Evolutionary conservation across 805 yeast species (phyloP).

Genomic region (Starmerella sp.): DNA sequence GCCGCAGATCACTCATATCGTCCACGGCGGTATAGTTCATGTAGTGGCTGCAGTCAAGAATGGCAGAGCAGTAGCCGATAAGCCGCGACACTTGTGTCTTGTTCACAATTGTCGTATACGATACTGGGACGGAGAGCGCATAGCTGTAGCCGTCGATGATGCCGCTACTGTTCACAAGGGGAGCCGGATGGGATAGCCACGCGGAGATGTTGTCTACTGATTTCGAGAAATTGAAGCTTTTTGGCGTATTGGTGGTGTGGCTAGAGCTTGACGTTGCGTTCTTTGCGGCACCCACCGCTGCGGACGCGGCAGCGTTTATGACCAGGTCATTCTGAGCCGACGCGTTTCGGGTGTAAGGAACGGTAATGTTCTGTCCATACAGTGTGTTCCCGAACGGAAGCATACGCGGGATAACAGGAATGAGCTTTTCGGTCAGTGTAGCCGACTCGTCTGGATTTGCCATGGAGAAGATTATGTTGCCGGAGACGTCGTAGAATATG

Average conservation of each 20-base stretch:
- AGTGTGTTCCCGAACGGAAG: conserved; percentile 8
- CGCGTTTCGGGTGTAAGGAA: neutral
- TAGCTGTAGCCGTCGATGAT: conserved; percentile 10
- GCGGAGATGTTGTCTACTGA: conserved; percentile 3
- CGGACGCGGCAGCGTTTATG: neutral
- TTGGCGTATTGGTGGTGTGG: neutral
- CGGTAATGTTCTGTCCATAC: neutral
- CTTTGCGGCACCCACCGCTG: conserved; percentile 5
- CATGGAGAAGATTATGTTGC: conserved; percentile 5
- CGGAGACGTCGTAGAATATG: conserved; percentile 14
- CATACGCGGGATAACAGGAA: neutral
- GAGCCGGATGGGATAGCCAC: conserved; percentile 11
- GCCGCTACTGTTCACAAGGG: conserved; percentile 1
- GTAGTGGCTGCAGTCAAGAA: conserved; percentile 12
- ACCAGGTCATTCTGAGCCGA: neutral
- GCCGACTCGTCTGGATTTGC: conserved; percentile 5
- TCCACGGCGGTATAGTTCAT: conserved; percentile 3
- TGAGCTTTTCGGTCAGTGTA: neutral
- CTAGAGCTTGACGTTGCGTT: neutral
- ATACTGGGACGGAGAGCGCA: conserved; percentile 10
- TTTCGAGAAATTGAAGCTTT: neutral
- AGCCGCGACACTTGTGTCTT: conserved; percentile 7
- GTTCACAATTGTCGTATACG: neutral
- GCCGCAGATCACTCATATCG: neutral
- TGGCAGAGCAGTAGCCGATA: conserved; percentile 19